Conservation (phyloP, 495 filamentous ascomycete species). For the Friedmanniomyces simplex region DNA sequence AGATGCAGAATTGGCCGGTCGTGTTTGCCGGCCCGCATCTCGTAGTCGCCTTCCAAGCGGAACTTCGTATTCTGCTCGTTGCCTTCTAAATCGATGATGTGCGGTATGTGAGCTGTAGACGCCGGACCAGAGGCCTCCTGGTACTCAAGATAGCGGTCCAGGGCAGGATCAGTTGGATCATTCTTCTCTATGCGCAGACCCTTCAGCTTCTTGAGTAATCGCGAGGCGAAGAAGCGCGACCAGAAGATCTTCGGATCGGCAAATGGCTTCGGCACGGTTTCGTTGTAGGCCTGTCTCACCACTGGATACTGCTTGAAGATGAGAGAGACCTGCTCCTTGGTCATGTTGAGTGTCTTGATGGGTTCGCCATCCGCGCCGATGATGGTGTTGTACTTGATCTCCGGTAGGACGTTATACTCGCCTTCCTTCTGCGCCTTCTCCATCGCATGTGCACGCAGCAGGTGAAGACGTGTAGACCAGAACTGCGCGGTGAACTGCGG, state of each 20-base stretch:
- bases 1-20: slow-evolving; percentile 73
- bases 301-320: slow-evolving; percentile 90
- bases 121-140: slow-evolving; percentile 41
- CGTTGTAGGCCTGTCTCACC: slow-evolving; percentile 82
- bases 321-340: slow-evolving; percentile 81
- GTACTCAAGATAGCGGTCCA: slow-evolving; percentile 63
- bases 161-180: slow-evolving; percentile 55
- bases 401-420: slow-evolving; percentile 83
- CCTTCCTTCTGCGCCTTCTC: slow-evolving; percentile 75
- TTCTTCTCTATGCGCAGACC: slow-evolving; percentile 70
- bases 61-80: slow-evolving; percentile 82
- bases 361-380: slow-evolving; percentile 14
- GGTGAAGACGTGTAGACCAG: slow-evolving; percentile 76
- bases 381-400: slow-evolving; percentile 47
- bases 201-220: slow-evolving; percentile 80
- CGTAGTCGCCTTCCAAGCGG: slow-evolving; percentile 68
- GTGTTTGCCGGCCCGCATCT: slow-evolving; percentile 63
- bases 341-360: slow-evolving; percentile 53
- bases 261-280: slow-evolving; percentile 67
- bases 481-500: slow-evolving; percentile 78
- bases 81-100: slow-evolving; percentile 82
- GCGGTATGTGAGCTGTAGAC: slow-evolving; percentile 49
- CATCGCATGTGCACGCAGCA: slow-evolving; percentile 82
- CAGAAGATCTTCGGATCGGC: slow-evolving; percentile 64
- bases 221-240: slow-evolving; percentile 81